Conservation (phyloP, 345 rosid species). For the Aegle marmelos region DNA sequence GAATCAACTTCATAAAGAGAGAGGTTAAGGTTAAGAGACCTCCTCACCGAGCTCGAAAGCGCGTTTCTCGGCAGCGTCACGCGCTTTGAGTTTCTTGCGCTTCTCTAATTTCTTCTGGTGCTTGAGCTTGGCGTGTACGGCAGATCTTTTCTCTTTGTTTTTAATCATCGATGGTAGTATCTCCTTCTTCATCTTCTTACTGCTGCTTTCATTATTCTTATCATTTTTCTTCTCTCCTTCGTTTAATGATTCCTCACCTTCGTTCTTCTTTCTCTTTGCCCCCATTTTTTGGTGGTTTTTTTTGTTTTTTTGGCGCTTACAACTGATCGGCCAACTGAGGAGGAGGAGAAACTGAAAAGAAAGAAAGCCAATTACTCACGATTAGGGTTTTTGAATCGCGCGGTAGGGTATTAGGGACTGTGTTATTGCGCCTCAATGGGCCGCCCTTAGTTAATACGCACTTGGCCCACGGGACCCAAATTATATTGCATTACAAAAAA, state of each 20-base stretch:
- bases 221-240: conserved; percentile 20
- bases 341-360: background rate
- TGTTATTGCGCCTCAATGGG: background rate
- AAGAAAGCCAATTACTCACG: too few relatives aligned
- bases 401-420: too few relatives aligned
- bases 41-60: conserved; percentile 95
- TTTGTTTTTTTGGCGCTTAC: background rate
- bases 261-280: conserved; percentile 43
- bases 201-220: conserved; percentile 9
- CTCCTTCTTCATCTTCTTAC: conserved; percentile 42
- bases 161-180: conserved; percentile 85
- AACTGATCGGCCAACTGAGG: background rate
- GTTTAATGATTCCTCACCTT: conserved; percentile 18
- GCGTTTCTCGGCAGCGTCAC: conserved; percentile 71
- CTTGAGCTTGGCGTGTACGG: conserved; percentile 70
- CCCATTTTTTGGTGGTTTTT: conserved; percentile 32
- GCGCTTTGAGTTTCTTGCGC: conserved; percentile 75
- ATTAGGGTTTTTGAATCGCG: conserved; percentile 6
- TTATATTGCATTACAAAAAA: too few relatives aligned
- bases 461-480: too few relatives aligned
- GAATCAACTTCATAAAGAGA: background rate
- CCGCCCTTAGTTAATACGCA: background rate
- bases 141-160: conserved; percentile 91
- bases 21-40: conserved; percentile 30
- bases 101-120: conserved; percentile 85